Evolutionary conservation across 768 basidiomycete genomes (phyloP), one percentile per base, ranked within the genome.

Genomic region (Pleurotus salmoneostramineus): DNA sequence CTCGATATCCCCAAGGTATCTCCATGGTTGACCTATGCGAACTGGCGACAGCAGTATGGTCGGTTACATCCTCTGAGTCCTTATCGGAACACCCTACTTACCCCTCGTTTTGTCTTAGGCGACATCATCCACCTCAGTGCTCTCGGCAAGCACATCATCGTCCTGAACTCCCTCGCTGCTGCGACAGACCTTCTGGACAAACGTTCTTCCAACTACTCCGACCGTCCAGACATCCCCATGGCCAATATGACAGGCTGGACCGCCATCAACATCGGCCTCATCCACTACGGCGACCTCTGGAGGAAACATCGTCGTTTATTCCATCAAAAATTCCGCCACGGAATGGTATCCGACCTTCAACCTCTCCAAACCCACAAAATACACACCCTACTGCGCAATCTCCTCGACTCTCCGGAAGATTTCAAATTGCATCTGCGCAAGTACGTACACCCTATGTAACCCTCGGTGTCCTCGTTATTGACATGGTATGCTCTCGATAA

Each of bases 141-240:
- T 32, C 63, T 75, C 5, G 75, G 75, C 15, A 65, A 67, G 46
- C 64, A 64, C 15, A 63, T 75, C 17, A 61, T 77, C 47, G 67
- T 77, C 35, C 64, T 77, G 50, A 76, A 77, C 59, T 66, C 70
- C 11, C 49, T 66, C 14, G 58, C 72, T 32, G 65, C 72, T 4
- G 72, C 70, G 3, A 58, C 62, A 31, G 75, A 77, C 12, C 68
- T 77, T 14, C 71, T 77, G 35, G 75, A 76, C 46, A 74, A 69
- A 50, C 67, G 73, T 7, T 73, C 68, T 17, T 15, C 57, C 54
- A 73, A 74, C 34, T 77, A 77, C 54, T 76, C 76, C 6, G 72
- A 74, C 56, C 46, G 56, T 21, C 56, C 56, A 5, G 43, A 56
- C 46, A 56, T 56, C 32, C 56, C 56, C 10, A 56, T 56, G 56